Conservation (phyloP, 805 yeast genomes). For the Scheffersomyces coipomensis region DNA sequence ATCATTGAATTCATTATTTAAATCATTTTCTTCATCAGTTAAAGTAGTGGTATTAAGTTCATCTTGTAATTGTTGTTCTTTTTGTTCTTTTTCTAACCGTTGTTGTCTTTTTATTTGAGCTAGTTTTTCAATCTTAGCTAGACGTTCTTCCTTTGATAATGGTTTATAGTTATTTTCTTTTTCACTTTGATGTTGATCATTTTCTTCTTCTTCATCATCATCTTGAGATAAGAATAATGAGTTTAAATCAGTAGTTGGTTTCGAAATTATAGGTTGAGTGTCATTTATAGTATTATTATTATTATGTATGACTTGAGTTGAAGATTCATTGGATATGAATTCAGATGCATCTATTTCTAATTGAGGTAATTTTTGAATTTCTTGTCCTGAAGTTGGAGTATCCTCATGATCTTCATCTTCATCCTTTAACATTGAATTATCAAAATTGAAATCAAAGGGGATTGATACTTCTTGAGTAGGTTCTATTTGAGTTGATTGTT, state of each 20-base stretch:
- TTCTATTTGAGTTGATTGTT: neutral
- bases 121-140: constrained; percentile 14
- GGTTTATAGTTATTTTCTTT: constrained; percentile 3
- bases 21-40: constrained; percentile 41
- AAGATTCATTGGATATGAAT: constrained; percentile 1
- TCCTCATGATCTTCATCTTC: constrained; percentile 4
- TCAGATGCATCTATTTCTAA: constrained; percentile 19
- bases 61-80: constrained; percentile 17
- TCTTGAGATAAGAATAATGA: neutral
- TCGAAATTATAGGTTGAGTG: neutral
- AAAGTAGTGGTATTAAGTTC: constrained; percentile 31
- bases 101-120: constrained; percentile 17
- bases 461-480: neutral
- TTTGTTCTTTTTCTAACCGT: constrained; percentile 13
- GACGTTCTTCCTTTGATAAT: constrained; percentile 14
- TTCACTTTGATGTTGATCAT: constrained; percentile 4
- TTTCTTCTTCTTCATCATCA: neutral
- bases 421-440: neutral
- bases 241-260: neutral
- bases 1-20: constrained; percentile 20
- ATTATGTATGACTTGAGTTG: constrained; percentile 3
- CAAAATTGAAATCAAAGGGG: neutral
- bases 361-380: constrained; percentile 30
- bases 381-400: constrained; percentile 1
- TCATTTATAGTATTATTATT: neutral